Evolutionary conservation across 139 green algal species (phyloP).

Genomic region (Microglena sp.): DNA sequence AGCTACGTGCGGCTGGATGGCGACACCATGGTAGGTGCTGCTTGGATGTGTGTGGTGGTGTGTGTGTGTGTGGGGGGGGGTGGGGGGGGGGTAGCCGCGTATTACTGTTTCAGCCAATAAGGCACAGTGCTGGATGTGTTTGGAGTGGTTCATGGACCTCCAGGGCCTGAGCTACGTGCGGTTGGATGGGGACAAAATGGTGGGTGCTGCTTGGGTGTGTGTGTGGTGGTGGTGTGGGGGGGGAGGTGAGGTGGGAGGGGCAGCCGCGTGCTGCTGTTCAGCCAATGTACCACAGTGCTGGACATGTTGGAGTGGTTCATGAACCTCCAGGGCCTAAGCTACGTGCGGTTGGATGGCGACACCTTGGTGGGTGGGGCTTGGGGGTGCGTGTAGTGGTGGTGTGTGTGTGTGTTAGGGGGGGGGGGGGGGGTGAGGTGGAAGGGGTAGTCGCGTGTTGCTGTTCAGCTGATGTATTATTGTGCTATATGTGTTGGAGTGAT

Average conservation of each 20-base stretch:
- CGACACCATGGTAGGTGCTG: slow-evolving; percentile 46
- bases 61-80: too few species aligned
- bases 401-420: too few species aligned
- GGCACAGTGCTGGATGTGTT: slow-evolving; percentile 69
- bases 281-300: slow-evolving; percentile 46
- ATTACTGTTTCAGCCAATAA: slow-evolving; percentile 69
- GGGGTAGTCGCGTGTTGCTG: slow-evolving; percentile 65
- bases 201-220: too few species aligned
- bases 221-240: too few species aligned
- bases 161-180: slow-evolving; percentile 51
- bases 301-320: slow-evolving; percentile 87
- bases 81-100: too few species aligned
- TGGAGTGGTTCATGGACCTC: slow-evolving; percentile 71
- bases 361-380: slow-evolving; percentile 52
- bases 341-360: slow-evolving; percentile 75
- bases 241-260: too few species aligned
- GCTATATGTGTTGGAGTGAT: slow-evolving; percentile 86
- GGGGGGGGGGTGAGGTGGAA: too few species aligned
- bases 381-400: too few species aligned
- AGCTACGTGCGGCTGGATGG: slow-evolving; percentile 80
- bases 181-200: slow-evolving; percentile 72
- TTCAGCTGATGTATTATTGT: slow-evolving; percentile 53
- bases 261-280: slow-evolving; percentile 75
- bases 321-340: slow-evolving; percentile 34
- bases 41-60: too few species aligned